phyloP scores from a whole-genome alignment of 2,329 filamentous ascomycete genomes.

The Chaetomium sp. region DNA sequence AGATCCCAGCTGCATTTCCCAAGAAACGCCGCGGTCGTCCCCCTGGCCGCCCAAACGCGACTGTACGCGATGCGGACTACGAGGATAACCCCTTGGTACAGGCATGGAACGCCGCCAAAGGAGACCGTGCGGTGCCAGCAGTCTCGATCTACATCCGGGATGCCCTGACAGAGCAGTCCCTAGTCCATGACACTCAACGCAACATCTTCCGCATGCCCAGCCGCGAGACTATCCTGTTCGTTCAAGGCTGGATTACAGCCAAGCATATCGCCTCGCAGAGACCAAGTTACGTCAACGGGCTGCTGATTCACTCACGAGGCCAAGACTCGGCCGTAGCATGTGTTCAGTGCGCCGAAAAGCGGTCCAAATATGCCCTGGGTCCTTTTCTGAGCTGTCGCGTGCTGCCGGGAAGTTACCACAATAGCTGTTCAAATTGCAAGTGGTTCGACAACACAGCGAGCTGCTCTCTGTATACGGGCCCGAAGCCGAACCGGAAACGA shows the following conservation, averaged over 20 bases:
- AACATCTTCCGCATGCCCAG: slow-evolving; percentile 33
- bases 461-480: slow-evolving; percentile 37
- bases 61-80: slow-evolving; percentile 35
- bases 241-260: slow-evolving; percentile 38
- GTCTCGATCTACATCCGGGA: slow-evolving; percentile 33
- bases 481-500: slow-evolving; percentile 37
- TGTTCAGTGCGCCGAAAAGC: slow-evolving; percentile 32
- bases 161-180: slow-evolving; percentile 31
- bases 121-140: slow-evolving; percentile 28
- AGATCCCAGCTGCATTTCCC: slow-evolving; percentile 31
- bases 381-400: slow-evolving; percentile 35
- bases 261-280: slow-evolving; percentile 37
- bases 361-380: slow-evolving; percentile 35
- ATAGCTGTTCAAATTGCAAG: slow-evolving; percentile 39
- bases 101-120: slow-evolving; percentile 34
- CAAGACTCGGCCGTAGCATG: slow-evolving; percentile 32
- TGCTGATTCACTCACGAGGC: slow-evolving; percentile 38
- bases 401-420: slow-evolving; percentile 33
- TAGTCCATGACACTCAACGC: slow-evolving; percentile 36
- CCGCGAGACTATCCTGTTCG: slow-evolving; percentile 36
- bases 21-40: slow-evolving; percentile 36
- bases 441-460: slow-evolving; percentile 38
- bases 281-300: slow-evolving; percentile 38
- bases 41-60: slow-evolving; percentile 36
- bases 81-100: slow-evolving; percentile 32